These are phyloP conservation scores for Lichtheimia ornata DNA, from an alignment of 371 early-diverging fungal genomes.

Conservation along the genomic window DNA sequence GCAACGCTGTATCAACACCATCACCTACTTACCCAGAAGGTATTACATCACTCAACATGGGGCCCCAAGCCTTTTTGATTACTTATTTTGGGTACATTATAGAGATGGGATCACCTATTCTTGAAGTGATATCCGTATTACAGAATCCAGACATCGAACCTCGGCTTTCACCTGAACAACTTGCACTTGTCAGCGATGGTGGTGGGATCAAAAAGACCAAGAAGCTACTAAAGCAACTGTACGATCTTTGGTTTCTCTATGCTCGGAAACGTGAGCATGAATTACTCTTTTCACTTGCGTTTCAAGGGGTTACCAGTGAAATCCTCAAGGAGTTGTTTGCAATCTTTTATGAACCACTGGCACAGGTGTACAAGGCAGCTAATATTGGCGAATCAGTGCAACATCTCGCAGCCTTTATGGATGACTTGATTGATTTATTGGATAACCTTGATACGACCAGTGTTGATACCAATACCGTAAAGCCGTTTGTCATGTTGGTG, in stretches of 20 bases:
- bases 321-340: constrained; percentile 63
- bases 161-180: constrained; percentile 41
- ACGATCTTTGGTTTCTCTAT: constrained; percentile 52
- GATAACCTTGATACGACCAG: constrained; percentile 44
- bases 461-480: constrained; percentile 29
- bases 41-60: constrained; percentile 12
- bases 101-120: constrained; percentile 5
- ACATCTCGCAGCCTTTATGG: constrained; percentile 57
- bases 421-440: constrained; percentile 60
- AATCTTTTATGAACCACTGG: constrained; percentile 67
- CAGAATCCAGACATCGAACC: constrained; percentile 48
- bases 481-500: constrained; percentile 52
- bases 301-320: constrained; percentile 67
- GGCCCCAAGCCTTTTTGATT: not conserved
- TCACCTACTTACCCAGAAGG: constrained; percentile 18
- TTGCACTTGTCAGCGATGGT: constrained; percentile 9
- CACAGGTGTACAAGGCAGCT: constrained; percentile 67
- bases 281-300: constrained; percentile 53
- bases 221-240: constrained; percentile 40
- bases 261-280: constrained; percentile 60
- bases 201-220: constrained; percentile 6
- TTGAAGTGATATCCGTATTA: constrained; percentile 42
- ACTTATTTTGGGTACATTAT: not conserved
- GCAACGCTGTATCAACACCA: constrained; percentile 51
- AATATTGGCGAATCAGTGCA: constrained; percentile 64